Conservation (phyloP, 305 asterid genomes). For the Plantago lanceolata region DNA sequence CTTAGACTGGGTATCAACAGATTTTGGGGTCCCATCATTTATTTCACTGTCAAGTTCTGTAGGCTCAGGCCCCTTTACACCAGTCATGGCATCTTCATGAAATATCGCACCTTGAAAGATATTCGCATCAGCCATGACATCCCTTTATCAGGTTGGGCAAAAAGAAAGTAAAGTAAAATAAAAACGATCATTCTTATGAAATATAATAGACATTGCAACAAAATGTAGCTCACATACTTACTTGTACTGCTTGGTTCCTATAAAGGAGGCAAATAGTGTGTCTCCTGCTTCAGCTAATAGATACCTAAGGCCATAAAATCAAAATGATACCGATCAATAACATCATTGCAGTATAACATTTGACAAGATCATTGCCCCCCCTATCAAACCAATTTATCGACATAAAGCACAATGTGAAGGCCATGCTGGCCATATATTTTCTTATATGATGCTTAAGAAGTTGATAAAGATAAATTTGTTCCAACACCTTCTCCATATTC, state of each 20-base stretch:
- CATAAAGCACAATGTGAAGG: too few relatives aligned
- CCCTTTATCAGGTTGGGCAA: constrained; percentile 72
- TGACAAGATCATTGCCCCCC: too few relatives aligned
- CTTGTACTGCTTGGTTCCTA: constrained; percentile 97
- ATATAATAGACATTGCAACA: constrained; percentile 23
- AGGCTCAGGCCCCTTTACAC: constrained; percentile 37
- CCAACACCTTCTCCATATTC: too few relatives aligned
- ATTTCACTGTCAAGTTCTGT: constrained; percentile 36
- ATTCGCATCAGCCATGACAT: constrained; percentile 99
- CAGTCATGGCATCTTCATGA: constrained; percentile 63
- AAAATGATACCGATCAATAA: background rate
- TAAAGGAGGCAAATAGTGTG: constrained; percentile 91
- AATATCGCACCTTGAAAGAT: constrained; percentile 99
- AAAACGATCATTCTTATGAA: constrained; percentile 30
- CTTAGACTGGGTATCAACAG: constrained; percentile 42
- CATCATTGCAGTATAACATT: too few relatives aligned
- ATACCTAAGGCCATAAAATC: constrained; percentile 48
- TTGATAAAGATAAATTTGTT: too few relatives aligned
- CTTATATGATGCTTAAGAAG: too few relatives aligned
- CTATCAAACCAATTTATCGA: too few relatives aligned
- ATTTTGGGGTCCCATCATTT: constrained; percentile 42
- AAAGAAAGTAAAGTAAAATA: constrained; percentile 54
- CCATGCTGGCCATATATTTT: too few relatives aligned
- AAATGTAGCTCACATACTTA: constrained; percentile 33
- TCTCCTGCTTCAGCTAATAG: constrained; percentile 95